Percentiles rank a stretch among this genome's conserved stretches.
Conservation (phyloP, 306 rosid species). For the Astragalus glycyphyllos region DNA sequence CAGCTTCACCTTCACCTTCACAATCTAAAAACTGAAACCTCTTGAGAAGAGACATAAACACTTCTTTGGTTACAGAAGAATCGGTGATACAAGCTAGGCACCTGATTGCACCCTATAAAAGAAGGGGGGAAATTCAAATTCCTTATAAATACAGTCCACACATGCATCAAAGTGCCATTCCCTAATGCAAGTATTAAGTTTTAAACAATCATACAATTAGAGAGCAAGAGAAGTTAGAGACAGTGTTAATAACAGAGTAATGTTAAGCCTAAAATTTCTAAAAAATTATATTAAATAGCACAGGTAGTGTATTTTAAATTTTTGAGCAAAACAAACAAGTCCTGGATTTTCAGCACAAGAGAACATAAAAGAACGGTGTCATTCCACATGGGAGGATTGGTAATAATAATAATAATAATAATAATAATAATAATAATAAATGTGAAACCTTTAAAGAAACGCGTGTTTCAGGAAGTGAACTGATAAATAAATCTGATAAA, state of each 20-base stretch:
- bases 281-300: conserved; percentile 21
- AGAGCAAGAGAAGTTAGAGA: conserved; percentile 29
- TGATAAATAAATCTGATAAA: conserved; percentile 69
- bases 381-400: conserved; percentile 3
- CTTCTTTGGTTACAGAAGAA: conserved; percentile 64
- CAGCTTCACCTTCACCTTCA: conserved; percentile 54
- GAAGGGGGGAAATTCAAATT: conserved; percentile 26
- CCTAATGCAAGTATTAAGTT: not conserved
- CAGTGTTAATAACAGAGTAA: not conserved
- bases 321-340: conserved; percentile 25
- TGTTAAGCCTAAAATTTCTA: conserved; percentile 8
- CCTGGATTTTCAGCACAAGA: conserved; percentile 20
- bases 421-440: too few species aligned
- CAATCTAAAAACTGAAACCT: conserved; percentile 57
- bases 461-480: conserved; percentile 56
- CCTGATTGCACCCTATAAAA: conserved; percentile 79
- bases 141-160: conserved; percentile 11
- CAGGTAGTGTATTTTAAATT: conserved; percentile 13
- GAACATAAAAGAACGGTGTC: conserved; percentile 21
- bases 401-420: too few species aligned
- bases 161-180: conserved; percentile 8
- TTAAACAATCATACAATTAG: not conserved
- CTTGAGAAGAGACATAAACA: conserved; percentile 60
- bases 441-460: conserved; percentile 66
- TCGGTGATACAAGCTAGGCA: conserved; percentile 85